These are phyloP conservation scores for Metarhizium brunneum DNA, from an alignment of 2,329 filamentous ascomycete genomes.

Conservation along the genomic window DNA sequence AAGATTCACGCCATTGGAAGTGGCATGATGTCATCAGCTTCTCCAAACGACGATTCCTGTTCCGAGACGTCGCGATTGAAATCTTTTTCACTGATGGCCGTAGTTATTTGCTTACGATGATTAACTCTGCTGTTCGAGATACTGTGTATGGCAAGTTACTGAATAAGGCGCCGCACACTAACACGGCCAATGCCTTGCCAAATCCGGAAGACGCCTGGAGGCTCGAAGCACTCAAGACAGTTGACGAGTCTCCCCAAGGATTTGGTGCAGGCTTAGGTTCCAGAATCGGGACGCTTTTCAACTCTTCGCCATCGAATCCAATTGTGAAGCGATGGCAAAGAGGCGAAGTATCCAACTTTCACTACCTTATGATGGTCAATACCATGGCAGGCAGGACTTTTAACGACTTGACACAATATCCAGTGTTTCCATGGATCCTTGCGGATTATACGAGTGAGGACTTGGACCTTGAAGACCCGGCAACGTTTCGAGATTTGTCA, in stretches of 20 bases:
- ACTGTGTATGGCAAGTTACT: conserved; percentile 71
- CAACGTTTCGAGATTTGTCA: conserved; percentile 79
- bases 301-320: conserved; percentile 69
- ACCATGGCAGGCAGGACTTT: conserved; percentile 95
- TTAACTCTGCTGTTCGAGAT: conserved; percentile 64
- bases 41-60: conserved; percentile 89
- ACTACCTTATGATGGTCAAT: conserved; percentile 97
- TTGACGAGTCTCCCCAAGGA: conserved; percentile 48
- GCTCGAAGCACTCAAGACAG: conserved; percentile 69
- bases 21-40: conserved; percentile 94
- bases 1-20: conserved; percentile 82
- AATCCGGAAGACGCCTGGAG: conserved; percentile 88
- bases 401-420: conserved; percentile 96
- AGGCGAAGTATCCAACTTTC: conserved; percentile 96
- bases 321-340: conserved; percentile 84
- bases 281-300: conserved; percentile 88
- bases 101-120: conserved; percentile 85
- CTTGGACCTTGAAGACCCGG: conserved; percentile 74
- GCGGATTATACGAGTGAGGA: conserved; percentile 94
- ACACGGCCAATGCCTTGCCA: conserved; percentile 56
- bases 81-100: conserved; percentile 95
- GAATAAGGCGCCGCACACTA: conserved; percentile 71
- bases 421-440: conserved; percentile 94
- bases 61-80: conserved; percentile 93
- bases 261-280: conserved; percentile 76